Conservation (phyloP, 352 stramenopile genomes). For the Pythium insidiosum region DNA sequence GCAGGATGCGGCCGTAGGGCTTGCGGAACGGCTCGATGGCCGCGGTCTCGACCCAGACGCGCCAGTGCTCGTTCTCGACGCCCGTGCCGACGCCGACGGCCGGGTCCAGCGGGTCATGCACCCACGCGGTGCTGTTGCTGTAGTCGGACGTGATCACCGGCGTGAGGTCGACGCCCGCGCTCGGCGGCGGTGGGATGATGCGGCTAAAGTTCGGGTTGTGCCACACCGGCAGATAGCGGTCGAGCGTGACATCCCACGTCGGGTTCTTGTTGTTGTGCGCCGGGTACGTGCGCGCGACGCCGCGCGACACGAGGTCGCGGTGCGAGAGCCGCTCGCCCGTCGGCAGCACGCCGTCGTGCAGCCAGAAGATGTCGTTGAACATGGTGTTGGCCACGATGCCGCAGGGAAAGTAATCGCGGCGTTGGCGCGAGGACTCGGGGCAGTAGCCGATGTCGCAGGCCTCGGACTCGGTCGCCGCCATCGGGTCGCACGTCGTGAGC, state of each 20-base stretch:
- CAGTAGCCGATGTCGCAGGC: conserved; percentile 33
- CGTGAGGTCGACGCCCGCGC: conserved; percentile 3
- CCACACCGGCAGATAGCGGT: conserved; percentile 55
- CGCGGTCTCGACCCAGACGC: conserved; percentile 62
- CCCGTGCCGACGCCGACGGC: conserved; percentile 33
- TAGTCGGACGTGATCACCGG: conserved; percentile 46
- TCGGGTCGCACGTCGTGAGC: conserved; percentile 39
- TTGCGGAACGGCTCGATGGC: conserved; percentile 62
- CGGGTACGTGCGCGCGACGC: conserved; percentile 36
- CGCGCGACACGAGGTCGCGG: conserved; percentile 30
- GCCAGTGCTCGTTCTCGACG: conserved; percentile 70
- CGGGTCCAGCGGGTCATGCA: conserved; percentile 37
- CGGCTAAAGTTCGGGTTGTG: conserved; percentile 66
- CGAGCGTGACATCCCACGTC: conserved; percentile 21
- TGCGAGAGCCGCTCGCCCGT: conserved; percentile 26
- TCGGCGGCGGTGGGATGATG: conserved; percentile 63
- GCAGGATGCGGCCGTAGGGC: conserved; percentile 50
- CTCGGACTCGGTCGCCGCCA: conserved; percentile 27
- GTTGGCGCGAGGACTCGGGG: conserved; percentile 16
- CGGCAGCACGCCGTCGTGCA: conserved; percentile 47
- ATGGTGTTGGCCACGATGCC: conserved; percentile 74
- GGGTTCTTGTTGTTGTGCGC: conserved; percentile 61
- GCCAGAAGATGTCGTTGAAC: conserved; percentile 85
- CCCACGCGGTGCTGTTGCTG: conserved; percentile 73
- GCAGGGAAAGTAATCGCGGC: conserved; percentile 49